Base-by-base conservation (phyloP, 768 basidiomycete genomes). In the Cystofilobasidium macerans region DNA sequence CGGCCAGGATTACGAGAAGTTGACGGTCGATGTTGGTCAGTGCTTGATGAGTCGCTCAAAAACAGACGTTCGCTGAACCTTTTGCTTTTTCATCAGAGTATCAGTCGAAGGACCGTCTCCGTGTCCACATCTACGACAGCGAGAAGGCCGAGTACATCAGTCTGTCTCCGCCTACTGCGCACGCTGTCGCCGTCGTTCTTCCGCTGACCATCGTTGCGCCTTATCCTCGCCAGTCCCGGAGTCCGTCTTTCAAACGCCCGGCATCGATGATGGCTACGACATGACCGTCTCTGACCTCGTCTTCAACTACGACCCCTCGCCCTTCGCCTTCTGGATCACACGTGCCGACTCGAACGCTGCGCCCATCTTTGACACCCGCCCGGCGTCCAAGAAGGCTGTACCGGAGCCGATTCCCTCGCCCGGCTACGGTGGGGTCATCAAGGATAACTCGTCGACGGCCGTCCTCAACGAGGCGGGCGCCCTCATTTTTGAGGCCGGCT, bases 271-370 rank as follows among this genome's bases (percentile, higher is more conserved):
- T 73, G 79, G 0, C 70, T 76, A 9, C 82, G 81, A 1, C 69
- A 71, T 22, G 84, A 86, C 70, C 77, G 82, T 3, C 77, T 87
- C 22, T 0, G 86, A 88, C 70, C 78, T 89, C 13, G 76, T 83
- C 4, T 88, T 89, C 78, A 84, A 87, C 72, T 82, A 75, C 59
- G 78, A 84, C 1, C 9, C 79, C 0, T 77, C 78, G 0, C 87
- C 88, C 0, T 89, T 89, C 72, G 82, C 84, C 2, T 89, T 88
- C 73, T 89, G 86, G 86, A 83, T 89, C 69, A 86, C 85, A 1
- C 82, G 86, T 51, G 32, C 43, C 26, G 38, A 40, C 20, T 57
- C 64, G 12, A 3, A 12, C 8, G 14, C 33, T 3, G 57, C 57
- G n/a, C 64, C 64, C 57, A 74, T 89, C 28, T 88, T 88, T 70